These are phyloP conservation scores for Cochliopodium minus DNA, from an alignment of 208 protist species.

Conservation along the genomic window DNA sequence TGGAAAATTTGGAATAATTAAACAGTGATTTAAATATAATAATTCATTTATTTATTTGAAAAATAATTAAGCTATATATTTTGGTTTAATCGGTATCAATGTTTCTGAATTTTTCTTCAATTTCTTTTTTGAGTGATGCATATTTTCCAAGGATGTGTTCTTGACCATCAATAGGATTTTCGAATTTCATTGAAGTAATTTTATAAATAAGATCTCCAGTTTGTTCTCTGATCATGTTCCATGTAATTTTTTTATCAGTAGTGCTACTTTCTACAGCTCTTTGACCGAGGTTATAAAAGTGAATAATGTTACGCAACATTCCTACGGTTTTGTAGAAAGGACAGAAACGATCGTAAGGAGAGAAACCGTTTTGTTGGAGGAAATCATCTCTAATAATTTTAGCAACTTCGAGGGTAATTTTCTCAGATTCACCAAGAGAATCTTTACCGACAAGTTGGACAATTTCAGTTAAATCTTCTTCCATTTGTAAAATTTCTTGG, in stretches of 20 bases:
- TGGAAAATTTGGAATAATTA: no score
- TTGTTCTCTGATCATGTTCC: constrained; percentile 53
- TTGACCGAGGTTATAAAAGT: constrained; percentile 84
- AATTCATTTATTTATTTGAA: neutral
- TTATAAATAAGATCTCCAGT: neutral
- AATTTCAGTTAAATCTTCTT: constrained; percentile 98
- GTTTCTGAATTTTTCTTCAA: constrained; percentile 35
- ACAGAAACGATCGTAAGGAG: constrained; percentile 83
- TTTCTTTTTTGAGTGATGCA: constrained; percentile 32
- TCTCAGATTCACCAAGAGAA: constrained; percentile 96
- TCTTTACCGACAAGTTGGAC: constrained; percentile 99
- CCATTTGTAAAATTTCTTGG: constrained; percentile 88
- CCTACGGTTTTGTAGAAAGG: constrained; percentile 94
- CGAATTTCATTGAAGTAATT: constrained; percentile 5
- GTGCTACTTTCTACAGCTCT: constrained; percentile 59
- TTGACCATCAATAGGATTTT: constrained; percentile 41
- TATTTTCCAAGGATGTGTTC: constrained; percentile 20
- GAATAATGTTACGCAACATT: constrained; percentile 91
- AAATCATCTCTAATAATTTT: constrained; percentile 98
- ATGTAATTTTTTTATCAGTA: constrained; percentile 80
- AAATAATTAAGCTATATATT: constrained; percentile 5
- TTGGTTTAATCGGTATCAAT: constrained; percentile 25
- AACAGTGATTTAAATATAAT: constrained; percentile 4
- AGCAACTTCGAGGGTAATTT: constrained; percentile 95
- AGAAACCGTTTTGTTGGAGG: constrained; percentile 98